These are phyloP conservation scores for Salix brachista DNA, from an alignment of 345 rosid species.

Conservation along the genomic window DNA sequence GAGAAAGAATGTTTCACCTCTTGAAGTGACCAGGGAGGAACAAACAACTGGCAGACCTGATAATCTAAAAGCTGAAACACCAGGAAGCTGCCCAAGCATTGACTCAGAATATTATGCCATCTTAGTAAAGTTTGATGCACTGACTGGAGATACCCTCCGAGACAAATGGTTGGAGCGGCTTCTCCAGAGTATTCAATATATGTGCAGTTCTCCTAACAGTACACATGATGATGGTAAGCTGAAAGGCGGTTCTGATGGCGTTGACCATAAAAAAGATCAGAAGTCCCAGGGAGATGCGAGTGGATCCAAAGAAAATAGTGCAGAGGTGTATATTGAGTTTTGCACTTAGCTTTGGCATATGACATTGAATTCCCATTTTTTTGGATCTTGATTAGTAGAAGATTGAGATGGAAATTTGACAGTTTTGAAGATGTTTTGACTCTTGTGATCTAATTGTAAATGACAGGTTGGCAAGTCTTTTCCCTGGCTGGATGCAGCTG, in stretches of 20 bases:
- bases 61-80: slow-evolving; percentile 60
- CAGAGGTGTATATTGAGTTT: slow-evolving; percentile 34
- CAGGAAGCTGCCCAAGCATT: slow-evolving; percentile 71
- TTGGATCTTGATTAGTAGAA: slow-evolving; percentile 3
- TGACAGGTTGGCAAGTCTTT: slow-evolving; percentile 51
- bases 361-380: background rate
- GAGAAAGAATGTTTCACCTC: slow-evolving; percentile 50
- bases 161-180: slow-evolving; percentile 91
- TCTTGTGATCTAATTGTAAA: slow-evolving; percentile 1
- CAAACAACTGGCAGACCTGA: slow-evolving; percentile 41
- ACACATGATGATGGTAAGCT: slow-evolving; percentile 34
- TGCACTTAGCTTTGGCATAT: background rate
- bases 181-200: slow-evolving; percentile 63
- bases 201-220: slow-evolving; percentile 47
- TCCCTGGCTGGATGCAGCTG: slow-evolving; percentile 88
- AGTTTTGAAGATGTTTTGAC: slow-evolving; percentile 9
- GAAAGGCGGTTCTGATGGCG: slow-evolving; percentile 40
- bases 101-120: slow-evolving; percentile 51
- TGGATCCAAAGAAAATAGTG: slow-evolving; percentile 45
- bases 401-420: slow-evolving; percentile 3
- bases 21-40: slow-evolving; percentile 82
- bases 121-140: slow-evolving; percentile 50
- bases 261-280: slow-evolving; percentile 20
- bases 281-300: slow-evolving; percentile 26
- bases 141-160: slow-evolving; percentile 73